Evolutionary conservation across 2,329 filamentous ascomycete species (phyloP), one percentile per base, ranked within the genome.

Genomic region (Fusarium kyushuense): DNA sequence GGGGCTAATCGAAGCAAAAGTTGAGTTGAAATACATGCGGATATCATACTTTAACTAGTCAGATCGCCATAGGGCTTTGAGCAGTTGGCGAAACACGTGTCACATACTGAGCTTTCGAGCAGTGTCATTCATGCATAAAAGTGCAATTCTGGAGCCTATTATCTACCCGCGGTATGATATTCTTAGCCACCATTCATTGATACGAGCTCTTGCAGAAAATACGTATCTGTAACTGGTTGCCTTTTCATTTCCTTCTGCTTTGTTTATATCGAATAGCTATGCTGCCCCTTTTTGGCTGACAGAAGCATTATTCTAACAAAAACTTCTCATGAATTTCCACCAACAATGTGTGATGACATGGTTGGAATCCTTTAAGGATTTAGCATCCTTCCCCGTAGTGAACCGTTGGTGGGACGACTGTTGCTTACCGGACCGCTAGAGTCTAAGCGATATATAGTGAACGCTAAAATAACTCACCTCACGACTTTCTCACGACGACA

Each of bases 371-470:
- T 6, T 5, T 9, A n/a, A 23, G 6, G 25, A 25, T 13, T 30
- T 38, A 48, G 25, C 6, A 47, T 55, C 58, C 58, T 54, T 32
- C 25, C 13, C 21, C 6, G 14, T 17, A 16, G n/a, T 10, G 11
- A 23, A n/a, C 6, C 6, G 21, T 54, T 54, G 47, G 41, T 55
- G 57, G 46, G 58, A 33, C 45, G 55, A 53, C 43, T 36, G 6
- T 21, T 12, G 17, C 32, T 29, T 27, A 38, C 33, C 4, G 12
- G 7, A 19, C 9, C 16, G 38, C 54, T 14, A 52, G 19, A 32
- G 9, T 35, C 46, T 17, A 41, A 6, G 1, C 13, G 17, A n/a
- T 5, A 27, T 17, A 25, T n/a, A n/a, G 19, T 13, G 14, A 16
- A 29, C 10, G 7, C 21, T 45, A 35, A 58, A 46, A 46, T 46